Base-by-base conservation (phyloP, 192 early-diverging fungal genomes). In the Coemansia sp. region DNA sequence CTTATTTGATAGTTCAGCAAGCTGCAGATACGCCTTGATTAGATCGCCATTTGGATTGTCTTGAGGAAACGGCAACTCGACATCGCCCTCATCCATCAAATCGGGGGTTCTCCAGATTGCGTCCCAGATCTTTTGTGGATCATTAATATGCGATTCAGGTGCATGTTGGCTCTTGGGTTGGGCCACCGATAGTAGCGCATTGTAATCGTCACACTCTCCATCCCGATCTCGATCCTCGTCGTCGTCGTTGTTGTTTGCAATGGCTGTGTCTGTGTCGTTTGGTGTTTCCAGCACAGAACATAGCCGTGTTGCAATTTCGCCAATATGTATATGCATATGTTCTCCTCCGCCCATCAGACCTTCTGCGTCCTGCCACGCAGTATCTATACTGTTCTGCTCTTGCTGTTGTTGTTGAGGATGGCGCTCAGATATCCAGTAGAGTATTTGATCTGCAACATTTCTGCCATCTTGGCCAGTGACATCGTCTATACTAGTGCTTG, bases 331-430 rank as follows among this genome's bases (percentile, higher is more conserved):
- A 2, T 40, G 29, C 47, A 47, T 29, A 29, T 68, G 34, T 37
- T 19, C 57, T 19, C 75, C 45, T 23, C 45, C 75, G 44, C 70
- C 75, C 66, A 79, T 59, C 31, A 79, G 40, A 0, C 70, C 70
- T 25, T 47, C 63, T 11, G 70, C 76, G 7, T 28, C 61, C 31
- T 60, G 62, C 76, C 76, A 79, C 11, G 70, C 70, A 9, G 29
- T 48, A 29, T 25, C 25, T 13, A 54, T 54, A 31, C 17, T 30
- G 1, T 13, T 14, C 45, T 25, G 10, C 27, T 23, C 27, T 17
- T 14, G 3, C 15, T 41, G 38, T 38, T 7, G 55, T 2, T 22
- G 25, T 22, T 29, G 20, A 10, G 27, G 14, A 19, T 66, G 23
- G 17, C 57, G 11, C 6, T 19, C 54, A 14, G 66, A 57, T 4